These are phyloP conservation scores for Nakaseomyces glabratus DNA, from an alignment of 1,139 yeast species.

Conservation along the genomic window DNA sequence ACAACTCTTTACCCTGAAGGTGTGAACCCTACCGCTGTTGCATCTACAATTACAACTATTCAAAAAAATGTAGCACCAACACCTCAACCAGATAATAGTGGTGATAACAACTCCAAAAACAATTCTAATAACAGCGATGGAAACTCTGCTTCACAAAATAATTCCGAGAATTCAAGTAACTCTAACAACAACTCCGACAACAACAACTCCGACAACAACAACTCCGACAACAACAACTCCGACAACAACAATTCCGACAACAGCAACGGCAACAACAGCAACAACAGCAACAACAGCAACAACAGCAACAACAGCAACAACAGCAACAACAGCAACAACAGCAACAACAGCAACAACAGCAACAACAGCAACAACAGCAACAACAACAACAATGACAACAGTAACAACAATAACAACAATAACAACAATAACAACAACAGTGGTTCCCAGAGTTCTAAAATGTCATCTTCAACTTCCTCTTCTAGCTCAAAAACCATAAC, in stretches of 20 bases:
- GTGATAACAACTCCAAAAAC: neutral
- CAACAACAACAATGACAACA: neutral
- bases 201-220: no score
- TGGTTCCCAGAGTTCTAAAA: neutral
- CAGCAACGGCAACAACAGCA: neutral
- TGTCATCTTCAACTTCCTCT: slow-evolving; percentile 3
- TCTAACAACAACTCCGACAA: no score
- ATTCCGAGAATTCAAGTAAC: no score
- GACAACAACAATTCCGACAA: neutral
- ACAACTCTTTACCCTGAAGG: slow-evolving; percentile 37
- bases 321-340: neutral
- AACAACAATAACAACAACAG: neutral
- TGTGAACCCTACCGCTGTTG: slow-evolving; percentile 28
- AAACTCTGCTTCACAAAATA: slow-evolving; percentile 7
- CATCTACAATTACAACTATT: slow-evolving; percentile 30
- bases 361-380: slow-evolving; percentile 9
- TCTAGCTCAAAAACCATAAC: neutral
- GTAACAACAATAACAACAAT: no score
- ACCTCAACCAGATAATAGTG: slow-evolving; percentile 8
- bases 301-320: neutral
- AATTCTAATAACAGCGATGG: neutral
- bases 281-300: neutral
- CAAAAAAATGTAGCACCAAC: slow-evolving; percentile 10
- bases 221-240: no score
- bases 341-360: slow-evolving; percentile 7